Conservation (phyloP, 2,329 filamentous ascomycete genomes). For the Thelonectria blattea region DNA sequence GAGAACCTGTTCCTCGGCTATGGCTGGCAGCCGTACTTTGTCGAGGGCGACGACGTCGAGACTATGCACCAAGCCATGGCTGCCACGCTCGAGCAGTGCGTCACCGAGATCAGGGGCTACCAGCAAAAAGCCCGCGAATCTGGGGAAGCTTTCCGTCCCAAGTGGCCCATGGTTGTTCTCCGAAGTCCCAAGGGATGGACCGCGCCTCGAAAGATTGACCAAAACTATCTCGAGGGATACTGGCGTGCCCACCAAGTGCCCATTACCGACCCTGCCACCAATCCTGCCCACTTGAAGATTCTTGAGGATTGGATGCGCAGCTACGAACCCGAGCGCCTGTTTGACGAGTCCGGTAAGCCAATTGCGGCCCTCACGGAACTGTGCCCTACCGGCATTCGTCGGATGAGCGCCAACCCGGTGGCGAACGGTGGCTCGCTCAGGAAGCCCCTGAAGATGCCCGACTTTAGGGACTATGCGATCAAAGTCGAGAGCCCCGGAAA, state of each 20-base stretch:
- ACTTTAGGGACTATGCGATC: constrained; percentile 72
- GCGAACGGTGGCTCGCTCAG: constrained; percentile 73
- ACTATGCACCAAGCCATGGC: constrained; percentile 86
- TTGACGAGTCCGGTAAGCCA: constrained; percentile 68
- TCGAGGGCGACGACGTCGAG: constrained; percentile 75
- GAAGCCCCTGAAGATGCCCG: constrained; percentile 71
- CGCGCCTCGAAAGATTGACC: constrained; percentile 72
- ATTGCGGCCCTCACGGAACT: constrained; percentile 67
- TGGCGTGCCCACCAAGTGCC: constrained; percentile 82
- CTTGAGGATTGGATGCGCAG: constrained; percentile 80
- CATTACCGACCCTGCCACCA: constrained; percentile 71
- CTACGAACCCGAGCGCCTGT: constrained; percentile 76
- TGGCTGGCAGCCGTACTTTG: constrained; percentile 81
- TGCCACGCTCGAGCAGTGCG: constrained; percentile 73
- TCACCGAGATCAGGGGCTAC: constrained; percentile 70
- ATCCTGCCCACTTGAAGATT: constrained; percentile 68
- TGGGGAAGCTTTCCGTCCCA: constrained; percentile 71
- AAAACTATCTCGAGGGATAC: constrained; percentile 75
- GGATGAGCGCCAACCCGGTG: constrained; percentile 81
- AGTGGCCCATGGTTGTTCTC: constrained; percentile 81
- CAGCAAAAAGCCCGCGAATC: constrained; percentile 76
- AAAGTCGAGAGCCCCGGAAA: constrained; percentile 66
- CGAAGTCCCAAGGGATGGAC: constrained; percentile 83
- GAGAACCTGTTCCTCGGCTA: constrained; percentile 73
- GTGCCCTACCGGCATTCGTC: constrained; percentile 67